Evolutionary conservation across 805 yeast genomes (phyloP), one percentile per base, ranked within the genome.

Genomic region (Saccharomycopsis sp.): DNA sequence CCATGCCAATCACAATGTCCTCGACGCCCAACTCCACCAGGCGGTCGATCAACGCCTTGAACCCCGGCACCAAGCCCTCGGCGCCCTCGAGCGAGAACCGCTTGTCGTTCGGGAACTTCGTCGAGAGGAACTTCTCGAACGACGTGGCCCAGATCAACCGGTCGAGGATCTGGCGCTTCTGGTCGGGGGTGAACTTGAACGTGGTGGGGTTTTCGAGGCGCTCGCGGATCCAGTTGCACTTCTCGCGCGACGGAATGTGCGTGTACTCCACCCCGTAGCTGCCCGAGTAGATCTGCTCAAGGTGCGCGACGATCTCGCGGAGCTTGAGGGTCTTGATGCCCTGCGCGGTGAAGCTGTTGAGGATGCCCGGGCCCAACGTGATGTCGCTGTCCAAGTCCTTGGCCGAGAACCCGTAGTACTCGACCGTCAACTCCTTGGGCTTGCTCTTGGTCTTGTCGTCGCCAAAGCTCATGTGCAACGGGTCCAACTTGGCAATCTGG

Each of bases 71-170:
- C 67, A 89, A 87, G 53, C 96, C 79, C 77, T 94, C 99, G 64
- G 96, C 96, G 78, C 99, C 99, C 79, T 94, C 99, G 60, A 94
- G 79, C 74, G 99, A 99, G 70, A 94, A 94, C 76, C 99, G 88
- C 79, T 94, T 94, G 73, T 91, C 98, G 75, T 91, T 92, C 63
- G 99, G 98, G 81, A 90, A 94, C 76, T 94, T 94, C 59, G 97
- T 85, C 52, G 97, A 83, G 68, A 94, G 76, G 81, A 94, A 94
- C 60, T 87, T 76, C 78, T 94, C 99, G 69, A 94, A 94, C 54
- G 91, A 85, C 62, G 96, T 84, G 54, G 98, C 82, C 99, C 99
- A 94, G 73, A 92, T 89, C 69, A 94, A 77, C 71, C 99, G 85
- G 75, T 94, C 99, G 68, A 94, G 79, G 66, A 94, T 94, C 73